These are phyloP conservation scores for Diospyros kaki DNA, from an alignment of 148 eudicot genomes.

Conservation along the genomic window DNA sequence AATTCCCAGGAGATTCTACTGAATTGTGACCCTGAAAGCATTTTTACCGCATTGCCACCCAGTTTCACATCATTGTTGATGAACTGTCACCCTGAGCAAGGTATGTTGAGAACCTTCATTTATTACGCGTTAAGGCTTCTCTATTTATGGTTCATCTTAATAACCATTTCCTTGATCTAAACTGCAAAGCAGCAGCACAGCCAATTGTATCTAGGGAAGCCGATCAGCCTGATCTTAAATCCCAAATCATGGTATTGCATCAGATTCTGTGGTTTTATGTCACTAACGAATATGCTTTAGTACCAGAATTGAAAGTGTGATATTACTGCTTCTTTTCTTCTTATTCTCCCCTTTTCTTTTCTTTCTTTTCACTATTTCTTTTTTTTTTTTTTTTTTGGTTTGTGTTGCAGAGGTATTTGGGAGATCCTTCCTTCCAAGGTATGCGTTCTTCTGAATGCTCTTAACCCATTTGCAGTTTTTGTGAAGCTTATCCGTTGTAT, in stretches of 20 bases:
- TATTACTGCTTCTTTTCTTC: not conserved
- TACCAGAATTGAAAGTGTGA: not conserved
- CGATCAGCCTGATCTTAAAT: conserved; percentile 41
- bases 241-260: conserved; percentile 51
- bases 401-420: conserved; percentile 61
- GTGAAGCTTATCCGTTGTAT: not conserved
- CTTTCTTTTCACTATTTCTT: not conserved
- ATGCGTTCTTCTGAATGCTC: conserved; percentile 3
- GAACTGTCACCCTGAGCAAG: conserved; percentile 46
- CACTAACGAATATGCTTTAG: not conserved
- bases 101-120: conserved; percentile 22
- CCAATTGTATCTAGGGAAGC: conserved; percentile 23
- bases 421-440: conserved; percentile 79
- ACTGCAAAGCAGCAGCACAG: conserved; percentile 22
- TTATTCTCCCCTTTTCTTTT: not conserved
- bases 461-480: not conserved
- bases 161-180: conserved; percentile 17
- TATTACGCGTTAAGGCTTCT: not conserved
- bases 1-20: conserved; percentile 15
- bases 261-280: not conserved
- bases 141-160: not conserved
- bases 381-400: not conserved
- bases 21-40: conserved; percentile 26
- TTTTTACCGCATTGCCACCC: conserved; percentile 48
- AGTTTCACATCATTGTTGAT: conserved; percentile 65